Evolutionary conservation across 352 stramenopile genomes (phyloP), one percentile per base, ranked within the genome.

Genomic region (Phytophthora kernoviae): DNA sequence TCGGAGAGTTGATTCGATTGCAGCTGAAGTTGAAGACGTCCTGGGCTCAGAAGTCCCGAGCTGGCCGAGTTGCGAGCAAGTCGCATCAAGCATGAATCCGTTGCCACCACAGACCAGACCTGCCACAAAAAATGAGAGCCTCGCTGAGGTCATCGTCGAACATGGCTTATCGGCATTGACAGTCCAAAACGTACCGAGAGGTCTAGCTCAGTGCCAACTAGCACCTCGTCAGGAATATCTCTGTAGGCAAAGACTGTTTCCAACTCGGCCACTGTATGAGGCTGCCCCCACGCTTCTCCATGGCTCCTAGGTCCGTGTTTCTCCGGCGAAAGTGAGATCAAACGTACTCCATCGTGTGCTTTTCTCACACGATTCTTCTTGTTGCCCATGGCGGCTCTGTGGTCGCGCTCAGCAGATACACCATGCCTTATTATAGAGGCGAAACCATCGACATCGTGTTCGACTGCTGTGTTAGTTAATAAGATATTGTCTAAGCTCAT

Each of bases 41-140:
- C 17, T 37, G 52, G 40, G 26, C 33, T 73, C 43, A 27, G 5
- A 5, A 65, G 30, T 33, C 14, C 33, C 14, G 44, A 39, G 32
- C 21, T 41, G 12, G 2, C 17, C 17, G 32, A 21, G 34, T 7
- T 54, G 24, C 33, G 53, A 14, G 54, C 66, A 6, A 93, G 61
- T 12, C 68, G 68, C 21, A 62, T 41, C 54, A 91, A 42, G 41
- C 81, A 91, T 41, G 79, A 65, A 54, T 93, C 84, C 5, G 69
- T 68, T 1, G 81, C 77, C 11, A 91, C 71, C 1, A 93, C 70
- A 1, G 81, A 91, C 81, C 84, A 93, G 1, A 79, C 65, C 68
- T 88, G 33, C 7, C 27, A n/a, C 7, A 32, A 55, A 21, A 20
- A 8, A 27, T 6, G 24, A 7, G 24, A 6, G 6, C 3, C 24